Evolutionary conservation across 768 basidiomycete genomes (phyloP).

Genomic region (Rhizopogon roseolus): DNA sequence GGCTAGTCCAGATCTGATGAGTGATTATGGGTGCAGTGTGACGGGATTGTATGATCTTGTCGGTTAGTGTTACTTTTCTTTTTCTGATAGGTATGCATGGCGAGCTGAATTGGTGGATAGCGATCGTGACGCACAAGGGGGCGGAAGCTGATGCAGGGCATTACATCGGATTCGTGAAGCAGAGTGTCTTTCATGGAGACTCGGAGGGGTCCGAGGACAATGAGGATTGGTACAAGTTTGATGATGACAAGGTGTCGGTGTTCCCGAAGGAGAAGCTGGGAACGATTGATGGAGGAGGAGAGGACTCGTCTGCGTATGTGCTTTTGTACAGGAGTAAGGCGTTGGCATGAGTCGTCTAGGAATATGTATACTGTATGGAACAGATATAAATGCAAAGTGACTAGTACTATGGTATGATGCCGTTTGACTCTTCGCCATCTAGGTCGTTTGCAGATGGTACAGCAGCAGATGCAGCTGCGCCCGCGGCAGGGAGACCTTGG

Average conservation of each 20-base stretch:
- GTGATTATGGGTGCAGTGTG: conserved; percentile 68
- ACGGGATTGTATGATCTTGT: conserved; percentile 89
- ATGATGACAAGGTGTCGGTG: conserved; percentile 88
- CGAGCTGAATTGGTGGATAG: conserved; percentile 32
- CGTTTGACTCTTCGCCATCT: conserved; percentile 35
- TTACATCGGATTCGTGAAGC: conserved; percentile 90
- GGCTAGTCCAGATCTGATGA: conserved; percentile 56
- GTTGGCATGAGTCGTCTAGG: conserved; percentile 20
- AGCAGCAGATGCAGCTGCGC: conserved; percentile 66
- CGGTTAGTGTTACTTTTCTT: conserved; percentile 45
- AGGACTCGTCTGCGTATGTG: conserved; percentile 88
- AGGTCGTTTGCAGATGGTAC: conserved; percentile 72
- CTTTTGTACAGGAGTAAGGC: conserved; percentile 73
- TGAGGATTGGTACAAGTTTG: conserved; percentile 94
- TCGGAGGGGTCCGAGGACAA: conserved; percentile 43
- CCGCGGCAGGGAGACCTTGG: conserved; percentile 38
- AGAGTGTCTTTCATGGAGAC: conserved; percentile 52
- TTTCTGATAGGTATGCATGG: not conserved
- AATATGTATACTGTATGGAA: not conserved
- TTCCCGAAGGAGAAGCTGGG: conserved; percentile 83
- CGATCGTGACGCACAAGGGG: conserved; percentile 96
- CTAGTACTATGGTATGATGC: conserved; percentile 15
- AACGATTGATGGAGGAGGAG: conserved; percentile 87
- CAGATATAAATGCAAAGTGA: not conserved
- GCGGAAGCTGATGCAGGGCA: conserved; percentile 93